Evolutionary conservation across 176 grass and related monocot genomes (phyloP), one percentile per base, ranked within the genome.

Genomic region (Poa pratensis): DNA sequence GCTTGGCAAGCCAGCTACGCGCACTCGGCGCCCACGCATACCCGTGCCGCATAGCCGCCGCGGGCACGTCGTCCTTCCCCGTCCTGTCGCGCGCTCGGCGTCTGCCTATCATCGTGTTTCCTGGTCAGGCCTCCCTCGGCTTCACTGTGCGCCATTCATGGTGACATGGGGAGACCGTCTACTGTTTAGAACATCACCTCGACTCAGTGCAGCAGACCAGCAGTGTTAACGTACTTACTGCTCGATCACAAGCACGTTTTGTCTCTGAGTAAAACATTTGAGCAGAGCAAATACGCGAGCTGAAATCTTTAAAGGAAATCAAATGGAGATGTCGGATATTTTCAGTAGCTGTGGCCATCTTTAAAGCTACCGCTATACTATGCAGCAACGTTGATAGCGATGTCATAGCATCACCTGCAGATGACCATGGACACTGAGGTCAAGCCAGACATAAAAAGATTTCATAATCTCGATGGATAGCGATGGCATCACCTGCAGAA

Each of bases 151-250:
- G 71, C 35, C 45, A 83, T 67, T 58, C 24, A 84, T 80, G 76
- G 52, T 37, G 82, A 37, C 45, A 76, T 39, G 59, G 60, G 72
- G 82, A 48, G 23, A 28, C 67, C 69, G 53, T 51, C 27, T 3
- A 42, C 79, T 72, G 78, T 61, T 49, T 20, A 40, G 70, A 86
- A 78, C 83, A 77, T 78, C 83, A 78, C 74, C 73, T 32, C 24
- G 5, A 3, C 22, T 34, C 54, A 48, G 69, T 4, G 16, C 26
- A 43, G 20, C 54, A 48, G 69, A 2, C 9, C 26, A 43, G 20
- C 23, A 9, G 64, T 59, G 55, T 6, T 12, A 30, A 39, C 32
- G 65, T 30, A 59, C 3, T 14, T 49, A 49, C 43, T 12, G 10
- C 34, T 2, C 10, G 11, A 82, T 82, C 68, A 13, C 10, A 37